Evolutionary conservation across 192 early-diverging fungal genomes (phyloP).

Genomic region (Coemansia erecta): DNA sequence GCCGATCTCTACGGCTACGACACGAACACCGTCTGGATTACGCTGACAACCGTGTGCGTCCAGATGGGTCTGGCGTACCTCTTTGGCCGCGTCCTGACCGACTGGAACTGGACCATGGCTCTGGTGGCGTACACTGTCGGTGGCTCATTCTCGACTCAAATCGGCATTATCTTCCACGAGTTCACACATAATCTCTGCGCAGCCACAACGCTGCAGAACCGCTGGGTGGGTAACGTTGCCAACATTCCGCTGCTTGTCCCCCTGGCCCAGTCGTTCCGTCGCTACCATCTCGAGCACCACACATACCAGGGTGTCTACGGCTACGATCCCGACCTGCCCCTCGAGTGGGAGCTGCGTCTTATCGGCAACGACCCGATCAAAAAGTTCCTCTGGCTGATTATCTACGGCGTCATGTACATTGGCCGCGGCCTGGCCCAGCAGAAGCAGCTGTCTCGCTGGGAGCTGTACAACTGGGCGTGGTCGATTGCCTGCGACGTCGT

Average conservation of each 20-base stretch:
- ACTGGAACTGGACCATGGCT: constrained; percentile 65
- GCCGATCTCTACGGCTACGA: constrained; percentile 82
- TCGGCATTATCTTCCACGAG: constrained; percentile 91
- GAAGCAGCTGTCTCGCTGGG: constrained; percentile 72
- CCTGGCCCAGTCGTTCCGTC: constrained; percentile 75
- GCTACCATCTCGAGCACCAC: constrained; percentile 95
- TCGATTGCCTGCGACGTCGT: constrained; percentile 58
- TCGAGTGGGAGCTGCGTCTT: constrained; percentile 80
- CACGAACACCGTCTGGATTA: constrained; percentile 73
- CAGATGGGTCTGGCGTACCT: constrained; percentile 80
- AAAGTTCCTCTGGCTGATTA: constrained; percentile 79
- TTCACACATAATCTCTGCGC: constrained; percentile 84
- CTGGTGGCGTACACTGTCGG: constrained; percentile 74
- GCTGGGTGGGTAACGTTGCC: constrained; percentile 74
- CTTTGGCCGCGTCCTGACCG: constrained; percentile 65
- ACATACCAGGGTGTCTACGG: constrained; percentile 94
- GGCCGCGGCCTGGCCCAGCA: constrained; percentile 68
- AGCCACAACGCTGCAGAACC: constrained; percentile 71
- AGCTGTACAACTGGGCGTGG: constrained; percentile 75
- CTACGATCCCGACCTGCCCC: constrained; percentile 90
- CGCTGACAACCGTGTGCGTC: constrained; percentile 59
- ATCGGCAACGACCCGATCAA: constrained; percentile 64
- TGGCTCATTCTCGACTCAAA: constrained; percentile 75
- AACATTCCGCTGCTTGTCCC: constrained; percentile 86
- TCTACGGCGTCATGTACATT: constrained; percentile 86